Percentiles rank a stretch among this genome's conserved stretches.
Conservation (phyloP, 306 rosid genomes). For the Pueraria montana region DNA sequence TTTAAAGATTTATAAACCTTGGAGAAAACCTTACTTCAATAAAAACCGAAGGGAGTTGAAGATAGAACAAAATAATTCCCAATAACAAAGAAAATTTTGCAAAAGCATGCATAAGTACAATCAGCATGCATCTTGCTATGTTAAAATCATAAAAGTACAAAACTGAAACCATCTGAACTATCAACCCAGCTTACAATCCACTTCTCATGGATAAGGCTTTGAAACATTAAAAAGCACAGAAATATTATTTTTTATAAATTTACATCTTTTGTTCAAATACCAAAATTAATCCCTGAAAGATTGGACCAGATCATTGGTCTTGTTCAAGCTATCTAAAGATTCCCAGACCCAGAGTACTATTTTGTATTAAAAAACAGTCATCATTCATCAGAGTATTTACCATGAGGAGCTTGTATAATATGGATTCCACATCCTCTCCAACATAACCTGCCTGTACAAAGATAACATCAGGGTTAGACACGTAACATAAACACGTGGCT, state of each 20-base stretch:
- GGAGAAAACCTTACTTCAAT: neutral
- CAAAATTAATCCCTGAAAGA: constrained; percentile 13
- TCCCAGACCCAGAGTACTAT: constrained; percentile 28
- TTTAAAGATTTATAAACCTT: neutral
- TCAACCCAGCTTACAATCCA: constrained; percentile 4
- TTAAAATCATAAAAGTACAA: constrained; percentile 35
- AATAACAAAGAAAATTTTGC: constrained; percentile 19
- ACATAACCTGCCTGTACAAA: constrained; percentile 96
- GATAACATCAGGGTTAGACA: constrained; percentile 36
- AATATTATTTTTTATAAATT: neutral
- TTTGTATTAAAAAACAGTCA: constrained; percentile 8
- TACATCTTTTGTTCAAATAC: constrained; percentile 32
- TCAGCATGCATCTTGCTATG: constrained; percentile 2
- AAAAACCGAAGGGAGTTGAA: neutral
- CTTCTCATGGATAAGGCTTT: constrained; percentile 23
- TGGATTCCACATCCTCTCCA: constrained; percentile 99
- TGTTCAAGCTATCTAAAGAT: constrained; percentile 22
- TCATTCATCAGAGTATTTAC: constrained; percentile 55
- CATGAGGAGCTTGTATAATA: constrained; percentile 89
- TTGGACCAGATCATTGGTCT: constrained; percentile 18
- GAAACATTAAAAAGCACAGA: constrained; percentile 3
- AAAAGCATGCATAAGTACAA: constrained; percentile 11
- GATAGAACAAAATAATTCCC: constrained; percentile 19
- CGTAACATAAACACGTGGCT: constrained; percentile 20
- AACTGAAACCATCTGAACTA: constrained; percentile 31